A percentile compares a stretch with the other conserved stretches of the same genome.
Conservation (phyloP, 371 early-diverging fungal genomes). For the Coemansia sp. region DNA sequence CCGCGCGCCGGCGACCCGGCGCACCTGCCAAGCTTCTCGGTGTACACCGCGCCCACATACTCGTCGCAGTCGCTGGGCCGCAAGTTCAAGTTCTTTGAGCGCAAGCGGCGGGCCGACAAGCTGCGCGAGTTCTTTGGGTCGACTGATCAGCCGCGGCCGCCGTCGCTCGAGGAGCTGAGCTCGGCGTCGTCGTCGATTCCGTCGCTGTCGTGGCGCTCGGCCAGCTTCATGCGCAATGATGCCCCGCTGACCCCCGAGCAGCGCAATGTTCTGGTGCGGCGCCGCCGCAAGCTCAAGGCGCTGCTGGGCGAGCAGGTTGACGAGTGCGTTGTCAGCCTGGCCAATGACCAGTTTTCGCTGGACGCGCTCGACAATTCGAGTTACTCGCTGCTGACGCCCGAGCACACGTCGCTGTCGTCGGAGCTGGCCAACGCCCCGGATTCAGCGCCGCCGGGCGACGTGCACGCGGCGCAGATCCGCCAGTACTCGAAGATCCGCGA, state of each 20-base stretch:
- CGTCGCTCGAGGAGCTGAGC: slow-evolving; percentile 9
- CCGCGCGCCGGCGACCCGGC: not conserved
- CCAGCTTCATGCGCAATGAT: not conserved
- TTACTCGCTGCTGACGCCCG: slow-evolving; percentile 18
- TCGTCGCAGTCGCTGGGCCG: slow-evolving; percentile 21
- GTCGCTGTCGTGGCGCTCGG: slow-evolving; percentile 4
- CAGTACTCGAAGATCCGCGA: slow-evolving; percentile 38
- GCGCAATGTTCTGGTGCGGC: slow-evolving; percentile 40
- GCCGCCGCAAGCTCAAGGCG: slow-evolving; percentile 48
- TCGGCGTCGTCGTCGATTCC: slow-evolving; percentile 8
- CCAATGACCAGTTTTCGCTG: not conserved
- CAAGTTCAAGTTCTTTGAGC: slow-evolving; percentile 16
- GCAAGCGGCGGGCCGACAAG: slow-evolving; percentile 44
- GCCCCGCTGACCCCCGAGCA: slow-evolving; percentile 33
- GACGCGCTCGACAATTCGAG: slow-evolving; percentile 3
- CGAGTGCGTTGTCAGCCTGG: slow-evolving; percentile 28
- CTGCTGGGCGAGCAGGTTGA: slow-evolving; percentile 46
- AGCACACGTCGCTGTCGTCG: slow-evolving; percentile 10
- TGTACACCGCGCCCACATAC: slow-evolving; percentile 19
- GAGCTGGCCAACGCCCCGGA: not conserved
- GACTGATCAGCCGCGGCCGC: not conserved
- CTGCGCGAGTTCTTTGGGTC: slow-evolving; percentile 44
- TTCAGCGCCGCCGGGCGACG: not conserved
- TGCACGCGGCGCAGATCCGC: slow-evolving; percentile 12
- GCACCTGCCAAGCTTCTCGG: slow-evolving; percentile 14